Evolutionary conservation across 1,139 yeast genomes (phyloP).

Genomic region (Kurtzmaniella quercitrusa): DNA sequence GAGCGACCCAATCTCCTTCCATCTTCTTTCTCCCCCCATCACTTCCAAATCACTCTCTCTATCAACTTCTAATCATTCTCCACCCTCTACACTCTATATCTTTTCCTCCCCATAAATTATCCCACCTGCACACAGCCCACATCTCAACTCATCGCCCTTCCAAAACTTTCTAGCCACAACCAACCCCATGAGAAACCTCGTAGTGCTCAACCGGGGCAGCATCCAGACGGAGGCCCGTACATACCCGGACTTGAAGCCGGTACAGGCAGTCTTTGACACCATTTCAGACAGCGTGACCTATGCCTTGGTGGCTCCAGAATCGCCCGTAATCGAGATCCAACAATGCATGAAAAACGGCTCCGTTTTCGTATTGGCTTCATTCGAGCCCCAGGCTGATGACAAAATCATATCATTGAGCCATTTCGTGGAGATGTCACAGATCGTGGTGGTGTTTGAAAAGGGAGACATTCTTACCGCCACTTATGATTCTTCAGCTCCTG

Average conservation of each 20-base stretch:
- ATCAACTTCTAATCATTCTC: no score
- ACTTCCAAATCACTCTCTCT: no score
- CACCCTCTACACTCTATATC: no score
- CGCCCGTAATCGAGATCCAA: slow-evolving; percentile 48
- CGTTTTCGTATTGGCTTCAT: slow-evolving; percentile 49
- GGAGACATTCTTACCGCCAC: slow-evolving; percentile 70
- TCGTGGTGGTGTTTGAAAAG: slow-evolving; percentile 56
- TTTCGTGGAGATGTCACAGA: slow-evolving; percentile 59
- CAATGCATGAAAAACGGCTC: slow-evolving; percentile 58
- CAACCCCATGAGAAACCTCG: slow-evolving; percentile 50
- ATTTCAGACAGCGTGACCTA: slow-evolving; percentile 70
- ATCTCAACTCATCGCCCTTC: neutral
- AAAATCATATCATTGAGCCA: slow-evolving; percentile 50
- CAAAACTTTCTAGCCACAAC: neutral
- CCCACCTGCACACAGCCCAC: neutral
- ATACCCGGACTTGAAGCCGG: slow-evolving; percentile 59
- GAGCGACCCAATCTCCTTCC: neutral
- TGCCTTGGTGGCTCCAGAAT: slow-evolving; percentile 51
- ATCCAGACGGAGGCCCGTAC: slow-evolving; percentile 46
- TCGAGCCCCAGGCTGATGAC: slow-evolving; percentile 33
- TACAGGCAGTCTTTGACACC: slow-evolving; percentile 67
- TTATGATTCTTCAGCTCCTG: slow-evolving; percentile 49
- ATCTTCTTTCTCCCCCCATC: neutral
- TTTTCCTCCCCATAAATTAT: no score
- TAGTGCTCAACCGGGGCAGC: slow-evolving; percentile 54